Evolutionary conservation across 345 rosid genomes (phyloP).

Genomic region (Cardamine resedifolia): DNA sequence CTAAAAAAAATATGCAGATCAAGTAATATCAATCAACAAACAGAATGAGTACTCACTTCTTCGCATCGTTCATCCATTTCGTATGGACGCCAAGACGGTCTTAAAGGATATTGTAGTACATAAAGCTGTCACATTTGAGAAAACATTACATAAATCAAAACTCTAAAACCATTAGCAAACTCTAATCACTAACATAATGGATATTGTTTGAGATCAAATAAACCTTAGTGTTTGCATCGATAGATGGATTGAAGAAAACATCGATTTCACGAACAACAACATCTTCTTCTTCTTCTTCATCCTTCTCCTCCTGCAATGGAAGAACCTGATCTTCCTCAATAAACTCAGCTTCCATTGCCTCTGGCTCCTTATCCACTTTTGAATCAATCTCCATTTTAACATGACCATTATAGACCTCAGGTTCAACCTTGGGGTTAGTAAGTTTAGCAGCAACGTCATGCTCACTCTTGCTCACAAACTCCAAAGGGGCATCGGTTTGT

Average conservation of each 20-base stretch:
- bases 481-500: no score
- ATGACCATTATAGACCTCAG: constrained; percentile 33
- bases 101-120: constrained; percentile 79
- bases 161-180: background rate
- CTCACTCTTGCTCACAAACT: constrained; percentile 34
- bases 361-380: constrained; percentile 34
- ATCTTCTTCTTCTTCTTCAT: constrained; percentile 52
- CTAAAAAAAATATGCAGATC: background rate
- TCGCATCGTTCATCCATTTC: constrained; percentile 79
- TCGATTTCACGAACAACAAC: constrained; percentile 84
- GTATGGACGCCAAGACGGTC: constrained; percentile 88
- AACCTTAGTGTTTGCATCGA: constrained; percentile 55
- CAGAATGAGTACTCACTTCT: constrained; percentile 49
- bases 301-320: constrained; percentile 37
- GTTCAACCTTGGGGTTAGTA: constrained; percentile 38
- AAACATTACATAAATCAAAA: no score
- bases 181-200: background rate
- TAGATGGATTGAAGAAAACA: constrained; percentile 65
- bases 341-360: constrained; percentile 33
- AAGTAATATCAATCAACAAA: background rate
- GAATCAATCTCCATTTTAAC: constrained; percentile 61
- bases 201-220: background rate
- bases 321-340: constrained; percentile 39
- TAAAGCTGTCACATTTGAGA: constrained; percentile 55
- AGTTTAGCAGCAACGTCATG: constrained; percentile 40